phyloP scores from a whole-genome alignment of 1,284 basidiomycete species.

The Heimioporus punctisporus region DNA sequence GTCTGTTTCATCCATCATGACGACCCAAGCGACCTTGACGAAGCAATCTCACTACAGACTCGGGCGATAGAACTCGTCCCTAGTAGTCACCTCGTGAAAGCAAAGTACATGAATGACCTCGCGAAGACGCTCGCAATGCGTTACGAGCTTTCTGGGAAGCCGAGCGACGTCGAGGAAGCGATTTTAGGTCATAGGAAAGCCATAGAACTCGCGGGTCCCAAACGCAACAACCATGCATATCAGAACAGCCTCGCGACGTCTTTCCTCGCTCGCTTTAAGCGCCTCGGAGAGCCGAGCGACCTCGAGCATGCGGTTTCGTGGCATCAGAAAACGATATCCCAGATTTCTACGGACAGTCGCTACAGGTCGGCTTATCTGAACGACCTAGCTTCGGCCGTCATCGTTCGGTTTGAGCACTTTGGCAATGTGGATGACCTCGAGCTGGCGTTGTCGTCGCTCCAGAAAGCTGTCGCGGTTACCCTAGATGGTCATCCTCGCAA shows the following conservation, averaged over 20 bases:
- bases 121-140: background rate
- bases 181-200: background rate
- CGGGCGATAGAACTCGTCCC: background rate
- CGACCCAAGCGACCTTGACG: background rate
- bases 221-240: background rate
- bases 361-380: background rate
- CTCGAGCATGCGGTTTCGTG: background rate
- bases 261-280: background rate
- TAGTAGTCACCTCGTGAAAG: background rate
- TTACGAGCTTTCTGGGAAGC: background rate
- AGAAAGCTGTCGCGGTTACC: background rate
- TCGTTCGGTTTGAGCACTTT: background rate
- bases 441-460: background rate
- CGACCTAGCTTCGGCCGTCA: background rate
- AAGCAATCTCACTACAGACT: background rate
- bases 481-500: background rate
- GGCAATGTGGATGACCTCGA: background rate
- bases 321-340: background rate
- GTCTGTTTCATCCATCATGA: background rate
- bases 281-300: background rate
- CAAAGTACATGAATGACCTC: background rate
- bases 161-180: background rate
- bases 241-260: background rate
- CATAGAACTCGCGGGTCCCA: background rate
- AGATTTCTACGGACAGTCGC: background rate